Evolutionary conservation across 2,329 filamentous ascomycete species (phyloP).

Genomic region (Aspergillus pseudotamarii): DNA sequence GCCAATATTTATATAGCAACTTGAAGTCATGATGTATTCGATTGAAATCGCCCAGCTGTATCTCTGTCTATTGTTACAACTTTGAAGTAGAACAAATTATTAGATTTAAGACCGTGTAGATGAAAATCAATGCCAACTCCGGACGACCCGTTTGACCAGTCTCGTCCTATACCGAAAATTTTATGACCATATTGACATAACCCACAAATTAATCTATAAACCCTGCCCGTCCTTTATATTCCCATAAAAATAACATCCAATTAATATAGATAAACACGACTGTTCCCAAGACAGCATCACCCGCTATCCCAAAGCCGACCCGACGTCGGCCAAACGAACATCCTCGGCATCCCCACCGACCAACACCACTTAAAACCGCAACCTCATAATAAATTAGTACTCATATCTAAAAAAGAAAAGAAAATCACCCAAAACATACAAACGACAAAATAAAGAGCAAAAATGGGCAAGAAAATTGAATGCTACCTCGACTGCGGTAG

Average conservation of each 20-base stretch:
- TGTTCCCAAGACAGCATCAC: not conserved
- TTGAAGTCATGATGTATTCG: too few species aligned
- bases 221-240: not conserved
- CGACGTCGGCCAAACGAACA: slow-evolving; percentile 3
- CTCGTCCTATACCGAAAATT: too few species aligned
- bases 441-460: not conserved
- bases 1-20: too few species aligned
- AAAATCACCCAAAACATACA: not conserved
- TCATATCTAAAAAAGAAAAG: not conserved
- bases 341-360: slow-evolving; percentile 9
- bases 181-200: too few species aligned
- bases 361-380: not conserved
- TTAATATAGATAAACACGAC: not conserved
- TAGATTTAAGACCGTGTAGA: too few species aligned
- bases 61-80: too few species aligned
- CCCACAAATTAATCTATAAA: too few species aligned
- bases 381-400: not conserved
- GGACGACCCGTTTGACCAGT: too few species aligned
- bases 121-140: too few species aligned
- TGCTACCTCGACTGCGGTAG: slow-evolving; percentile 69
- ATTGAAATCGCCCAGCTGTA: too few species aligned
- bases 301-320: slow-evolving; percentile 1
- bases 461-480: slow-evolving; percentile 65
- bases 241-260: not conserved
- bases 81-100: too few species aligned